phyloP scores from a whole-genome alignment of 805 yeast species.

The Yarrowia yakushimensis region DNA sequence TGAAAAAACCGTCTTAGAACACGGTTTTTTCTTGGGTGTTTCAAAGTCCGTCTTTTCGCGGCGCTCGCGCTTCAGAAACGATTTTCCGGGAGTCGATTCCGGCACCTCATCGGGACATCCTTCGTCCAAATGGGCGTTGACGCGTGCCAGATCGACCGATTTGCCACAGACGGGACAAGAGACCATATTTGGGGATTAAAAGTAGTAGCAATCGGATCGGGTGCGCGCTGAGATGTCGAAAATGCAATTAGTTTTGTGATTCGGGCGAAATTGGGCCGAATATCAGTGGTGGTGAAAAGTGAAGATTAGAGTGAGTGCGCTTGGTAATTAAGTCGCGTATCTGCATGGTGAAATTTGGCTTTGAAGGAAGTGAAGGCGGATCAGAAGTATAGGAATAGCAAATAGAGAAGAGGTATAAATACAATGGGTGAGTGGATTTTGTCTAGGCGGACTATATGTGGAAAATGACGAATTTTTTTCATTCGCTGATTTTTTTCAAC shows the following conservation, averaged over 20 bases:
- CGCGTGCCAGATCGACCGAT: constrained; percentile 33
- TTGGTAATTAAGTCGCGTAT: neutral
- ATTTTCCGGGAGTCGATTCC: neutral
- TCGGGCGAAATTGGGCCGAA: neutral
- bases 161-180: constrained; percentile 35
- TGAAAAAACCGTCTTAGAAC: constrained; percentile 9
- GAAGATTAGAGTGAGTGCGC: neutral
- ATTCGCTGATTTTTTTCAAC: too few relatives aligned
- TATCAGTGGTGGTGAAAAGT: neutral
- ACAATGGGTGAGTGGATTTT: too few relatives aligned
- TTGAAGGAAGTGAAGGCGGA: neutral
- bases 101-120: constrained; percentile 36
- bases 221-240: neutral
- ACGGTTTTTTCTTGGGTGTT: constrained; percentile 16
- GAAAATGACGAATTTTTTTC: too few relatives aligned
- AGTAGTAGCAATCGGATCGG: neutral
- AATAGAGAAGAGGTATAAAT: too few relatives aligned
- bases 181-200: constrained; percentile 25
- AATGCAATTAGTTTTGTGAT: neutral
- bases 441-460: too few relatives aligned
- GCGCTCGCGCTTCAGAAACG: constrained; percentile 20
- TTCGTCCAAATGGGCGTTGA: constrained; percentile 38
- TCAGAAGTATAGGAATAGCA: too few relatives aligned
- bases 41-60: neutral
- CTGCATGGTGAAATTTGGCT: neutral